Evolutionary conservation across 139 green algal species (phyloP).

Genomic region (Monoraphidium neglectum): DNA sequence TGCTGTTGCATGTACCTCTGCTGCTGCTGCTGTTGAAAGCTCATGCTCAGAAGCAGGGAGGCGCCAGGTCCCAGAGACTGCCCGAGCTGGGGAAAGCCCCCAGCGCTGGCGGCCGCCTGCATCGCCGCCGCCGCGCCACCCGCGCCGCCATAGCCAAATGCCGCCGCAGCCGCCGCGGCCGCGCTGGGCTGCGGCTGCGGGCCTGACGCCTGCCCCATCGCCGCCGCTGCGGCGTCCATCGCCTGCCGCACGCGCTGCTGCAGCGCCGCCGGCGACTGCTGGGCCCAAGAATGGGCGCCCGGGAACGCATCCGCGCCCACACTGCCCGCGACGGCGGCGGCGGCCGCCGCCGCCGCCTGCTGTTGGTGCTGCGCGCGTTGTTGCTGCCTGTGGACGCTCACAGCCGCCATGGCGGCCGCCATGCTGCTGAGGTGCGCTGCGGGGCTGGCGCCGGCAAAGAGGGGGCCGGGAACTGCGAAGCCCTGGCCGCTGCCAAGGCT

Average conservation of each 20-base stretch:
- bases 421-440: background rate
- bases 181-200: too few relatives aligned
- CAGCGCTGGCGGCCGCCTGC: too few relatives aligned
- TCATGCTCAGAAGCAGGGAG: too few relatives aligned
- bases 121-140: too few relatives aligned
- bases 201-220: background rate
- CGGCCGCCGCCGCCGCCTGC: background rate
- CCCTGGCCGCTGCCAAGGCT: background rate
- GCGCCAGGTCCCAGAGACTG: too few relatives aligned
- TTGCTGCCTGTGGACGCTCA: background rate
- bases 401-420: background rate
- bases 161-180: too few relatives aligned
- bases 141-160: too few relatives aligned
- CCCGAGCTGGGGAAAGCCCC: too few relatives aligned
- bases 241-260: background rate
- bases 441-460: background rate
- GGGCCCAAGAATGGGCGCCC: background rate
- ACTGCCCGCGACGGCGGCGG: background rate
- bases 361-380: background rate
- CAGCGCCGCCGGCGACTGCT: background rate
- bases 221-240: background rate
- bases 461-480: background rate
- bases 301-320: background rate
- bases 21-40: too few relatives aligned
- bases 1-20: too few relatives aligned